Base-by-base conservation (phyloP, 768 basidiomycete species). In the Hydnum rufescens region DNA sequence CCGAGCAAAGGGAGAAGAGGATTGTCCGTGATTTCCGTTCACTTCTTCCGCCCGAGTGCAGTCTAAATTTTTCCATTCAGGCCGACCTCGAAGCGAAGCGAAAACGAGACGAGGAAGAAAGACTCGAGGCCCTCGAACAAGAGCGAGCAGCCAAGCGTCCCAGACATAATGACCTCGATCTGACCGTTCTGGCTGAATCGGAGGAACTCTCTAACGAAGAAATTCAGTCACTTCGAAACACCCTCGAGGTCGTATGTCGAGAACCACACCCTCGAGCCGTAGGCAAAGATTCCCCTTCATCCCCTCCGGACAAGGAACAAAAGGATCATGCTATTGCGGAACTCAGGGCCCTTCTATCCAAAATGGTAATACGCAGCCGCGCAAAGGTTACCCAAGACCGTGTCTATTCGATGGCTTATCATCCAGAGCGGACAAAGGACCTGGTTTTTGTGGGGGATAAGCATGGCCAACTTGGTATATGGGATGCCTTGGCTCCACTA, bases 391-490 rank as follows among this genome's bases (percentile, higher is more conserved):
- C 80, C 1, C 68, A 75, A 56, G 72, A 80, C 55, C 67, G 86
- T 22, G 61, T 89, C 1, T 89, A 89, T 59, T 78, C 79, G 56
- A 78, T 81, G 30, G 76, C 75, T 13, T 89, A 82, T 62, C 86
- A 89, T 61, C 82, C 85, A 3, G 84, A 84, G 57, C 30, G 60
- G 19, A 74, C 77, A 8, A 85, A 82, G 58, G 86, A 89, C 63
- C 63, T 89, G 8, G 72, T 89, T n/a, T 87, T 88, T 62, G 84
- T 88, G 61, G 86, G 86, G 63, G 86, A 88, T 59, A 89, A 87
- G 59, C 77, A 83, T 57, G 86, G 86, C 0, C 74, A 78, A 59
- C 66, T 89, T 36, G 86, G 84, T 2, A 78, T 89, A 32, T 89
- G 86, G 86, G 86, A 89, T 64, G 79, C 86, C 5, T 74, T 74